Base-by-base conservation (phyloP, 805 yeast genomes). In the Henningerozyma blattae region DNA sequence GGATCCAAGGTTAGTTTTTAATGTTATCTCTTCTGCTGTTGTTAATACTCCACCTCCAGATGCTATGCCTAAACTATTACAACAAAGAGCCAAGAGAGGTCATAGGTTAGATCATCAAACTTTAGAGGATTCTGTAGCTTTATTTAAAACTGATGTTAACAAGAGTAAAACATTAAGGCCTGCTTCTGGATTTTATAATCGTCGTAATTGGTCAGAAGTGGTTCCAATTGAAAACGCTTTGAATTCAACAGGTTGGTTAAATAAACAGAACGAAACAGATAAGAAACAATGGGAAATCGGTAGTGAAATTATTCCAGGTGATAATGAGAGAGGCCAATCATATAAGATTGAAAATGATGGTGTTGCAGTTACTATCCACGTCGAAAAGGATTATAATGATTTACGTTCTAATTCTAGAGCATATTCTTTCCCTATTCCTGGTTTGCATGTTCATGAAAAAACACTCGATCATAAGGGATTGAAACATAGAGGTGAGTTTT, bases 41-140 rank as follows among this genome's bases (percentile, higher is more conserved):
- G 75, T 80, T 19, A 89, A 89, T 54, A 75, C 91, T 0, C 95
- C 98, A 10, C 97, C 97, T 2, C 95, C 96, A 2, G 72, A 75
- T 50, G 77, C 77, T 5, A 81, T 89, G 80, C 91, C 94, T 1
- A 59, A 62, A 5, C 62, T 89, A 42, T 61, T 89, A 44, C 68
- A 80, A 54, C 73, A 67, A 45, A 65, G 95, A 45, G 67, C 82
- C 12, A 68, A 67, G 34, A 45, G 43, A 8, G 61, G 72, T 16
- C 96, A 87, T 56, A 76, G 69, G 40, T 78, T 77, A 44, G 80
- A 71, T 48, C 54, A 47, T 27, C 53, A 64, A 26, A 76, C 87
- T 4, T 82, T 75, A 43, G 96, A 89, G 53, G 91, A 85, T 46
- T 68, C 81, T 51, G 72, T 85, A n/a, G 80, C 82, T 1, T 46